Conservation (phyloP, 306 rosid species). For the Cicer chorassanicum region DNA sequence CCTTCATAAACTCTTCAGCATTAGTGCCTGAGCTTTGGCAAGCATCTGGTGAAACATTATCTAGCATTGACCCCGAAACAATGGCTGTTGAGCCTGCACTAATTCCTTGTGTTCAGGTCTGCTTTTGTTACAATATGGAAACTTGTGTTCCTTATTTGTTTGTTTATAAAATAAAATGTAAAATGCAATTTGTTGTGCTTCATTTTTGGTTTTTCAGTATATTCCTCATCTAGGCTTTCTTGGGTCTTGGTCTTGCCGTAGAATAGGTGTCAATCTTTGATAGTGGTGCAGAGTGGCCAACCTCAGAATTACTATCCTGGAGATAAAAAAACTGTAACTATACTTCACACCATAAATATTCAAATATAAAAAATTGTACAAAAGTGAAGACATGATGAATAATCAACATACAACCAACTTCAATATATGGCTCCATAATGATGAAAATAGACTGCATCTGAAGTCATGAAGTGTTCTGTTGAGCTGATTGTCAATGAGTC, state of each 20-base stretch:
- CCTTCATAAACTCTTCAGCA: constrained; percentile 84
- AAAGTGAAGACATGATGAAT: background rate
- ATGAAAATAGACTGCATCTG: background rate
- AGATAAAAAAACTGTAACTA: background rate
- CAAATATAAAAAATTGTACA: background rate
- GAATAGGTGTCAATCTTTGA: constrained; percentile 1
- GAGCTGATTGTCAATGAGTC: background rate
- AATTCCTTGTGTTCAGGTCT: constrained; percentile 82
- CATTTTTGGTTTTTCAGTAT: background rate
- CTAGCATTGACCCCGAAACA: constrained; percentile 83
- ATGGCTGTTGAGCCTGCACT: constrained; percentile 93
- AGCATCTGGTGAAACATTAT: constrained; percentile 73
- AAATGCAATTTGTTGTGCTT: constrained; percentile 8
- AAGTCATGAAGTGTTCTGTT: background rate
- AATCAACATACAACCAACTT: background rate
- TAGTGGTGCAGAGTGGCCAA: background rate
- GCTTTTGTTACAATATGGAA: constrained; percentile 40
- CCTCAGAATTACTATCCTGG: background rate
- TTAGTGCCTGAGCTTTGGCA: constrained; percentile 92
- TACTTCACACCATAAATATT: background rate
- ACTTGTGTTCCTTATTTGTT: constrained; percentile 20
- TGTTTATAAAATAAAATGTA: background rate
- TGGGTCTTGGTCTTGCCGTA: constrained; percentile 26
- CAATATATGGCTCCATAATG: background rate
- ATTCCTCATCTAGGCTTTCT: constrained; percentile 16